Evolutionary conservation across 177 flowering plant genomes (phyloP).

Genomic region (Vitis hybrid): DNA sequence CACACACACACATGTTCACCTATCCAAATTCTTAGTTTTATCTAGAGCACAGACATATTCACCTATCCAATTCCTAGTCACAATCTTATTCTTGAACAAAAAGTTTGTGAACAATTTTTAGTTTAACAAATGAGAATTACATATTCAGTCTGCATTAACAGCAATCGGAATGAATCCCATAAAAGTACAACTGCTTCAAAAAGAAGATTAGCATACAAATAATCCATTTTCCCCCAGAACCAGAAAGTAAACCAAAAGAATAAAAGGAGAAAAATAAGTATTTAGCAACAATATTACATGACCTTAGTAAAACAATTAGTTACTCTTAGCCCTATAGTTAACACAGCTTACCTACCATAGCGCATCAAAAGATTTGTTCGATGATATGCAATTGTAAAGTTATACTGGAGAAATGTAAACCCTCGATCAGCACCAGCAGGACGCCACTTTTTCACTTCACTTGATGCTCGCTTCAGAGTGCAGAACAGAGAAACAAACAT

Average conservation of each 20-base stretch:
- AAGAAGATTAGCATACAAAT: too few relatives aligned
- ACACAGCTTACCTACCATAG: conserved; percentile 86
- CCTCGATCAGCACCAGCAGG: conserved; percentile 96
- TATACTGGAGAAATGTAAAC: conserved; percentile 75
- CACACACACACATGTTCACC: too few relatives aligned
- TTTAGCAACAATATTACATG: not conserved
- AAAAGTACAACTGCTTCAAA: too few relatives aligned
- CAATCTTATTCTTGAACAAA: too few relatives aligned
- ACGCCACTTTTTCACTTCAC: conserved; percentile 88
- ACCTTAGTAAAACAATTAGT: not conserved
- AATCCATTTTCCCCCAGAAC: too few relatives aligned
- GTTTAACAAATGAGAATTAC: too few relatives aligned
- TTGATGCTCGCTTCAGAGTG: conserved; percentile 55
- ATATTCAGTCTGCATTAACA: too few relatives aligned
- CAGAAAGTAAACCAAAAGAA: not conserved
- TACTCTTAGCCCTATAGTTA: not conserved
- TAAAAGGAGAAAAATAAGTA: not conserved
- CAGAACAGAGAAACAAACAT: conserved; percentile 97
- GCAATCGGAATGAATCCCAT: too few relatives aligned
- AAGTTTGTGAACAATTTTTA: too few relatives aligned
- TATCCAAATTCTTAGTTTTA: too few relatives aligned
- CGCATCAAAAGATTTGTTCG: conserved; percentile 94
- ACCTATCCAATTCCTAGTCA: too few relatives aligned
- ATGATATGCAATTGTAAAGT: conserved; percentile 92
- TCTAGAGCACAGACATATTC: too few relatives aligned